A percentile compares a stretch with the other conserved stretches of the same genome.
phyloP scores from a whole-genome alignment of 768 basidiomycete genomes.

The Naganishia vaughanmartiniae region DNA sequence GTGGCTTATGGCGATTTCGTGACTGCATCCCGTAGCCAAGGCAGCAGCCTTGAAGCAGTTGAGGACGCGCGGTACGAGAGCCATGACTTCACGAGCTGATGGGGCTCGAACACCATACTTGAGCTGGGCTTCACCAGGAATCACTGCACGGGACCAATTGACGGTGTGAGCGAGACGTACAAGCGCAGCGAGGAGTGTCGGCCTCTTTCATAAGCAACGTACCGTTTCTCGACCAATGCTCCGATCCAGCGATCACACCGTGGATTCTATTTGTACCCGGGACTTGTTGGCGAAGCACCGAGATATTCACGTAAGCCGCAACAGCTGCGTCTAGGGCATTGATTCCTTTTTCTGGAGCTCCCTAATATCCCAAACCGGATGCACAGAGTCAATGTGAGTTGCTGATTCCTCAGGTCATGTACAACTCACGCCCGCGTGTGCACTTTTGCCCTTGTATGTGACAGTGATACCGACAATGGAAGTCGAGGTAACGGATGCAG shows the following conservation, averaged over 20 bases:
- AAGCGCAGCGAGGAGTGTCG: neutral
- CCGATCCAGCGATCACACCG: slow-evolving; percentile 32
- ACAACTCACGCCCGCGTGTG: slow-evolving; percentile 42
- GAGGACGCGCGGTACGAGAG: slow-evolving; percentile 16
- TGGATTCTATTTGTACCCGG: slow-evolving; percentile 29
- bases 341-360: slow-evolving; percentile 38
- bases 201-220: neutral
- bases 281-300: slow-evolving; percentile 39
- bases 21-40: slow-evolving; percentile 2
- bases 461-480: slow-evolving; percentile 37
- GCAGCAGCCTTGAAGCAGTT: slow-evolving; percentile 28
- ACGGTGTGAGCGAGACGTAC: no score
- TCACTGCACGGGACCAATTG: neutral
- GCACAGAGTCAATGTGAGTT: neutral
- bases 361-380: neutral
- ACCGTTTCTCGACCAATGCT: slow-evolving; percentile 29
- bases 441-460: slow-evolving; percentile 38
- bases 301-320: slow-evolving; percentile 34
- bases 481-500: slow-evolving; percentile 15
- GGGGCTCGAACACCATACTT: slow-evolving; percentile 32
- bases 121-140: slow-evolving; percentile 31
- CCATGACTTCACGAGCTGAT: slow-evolving; percentile 17
- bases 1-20: slow-evolving; percentile 12
- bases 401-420: neutral
- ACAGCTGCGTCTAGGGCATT: slow-evolving; percentile 41